Conservation (phyloP, 192 early-diverging fungal genomes). For the Backusella sp. region DNA sequence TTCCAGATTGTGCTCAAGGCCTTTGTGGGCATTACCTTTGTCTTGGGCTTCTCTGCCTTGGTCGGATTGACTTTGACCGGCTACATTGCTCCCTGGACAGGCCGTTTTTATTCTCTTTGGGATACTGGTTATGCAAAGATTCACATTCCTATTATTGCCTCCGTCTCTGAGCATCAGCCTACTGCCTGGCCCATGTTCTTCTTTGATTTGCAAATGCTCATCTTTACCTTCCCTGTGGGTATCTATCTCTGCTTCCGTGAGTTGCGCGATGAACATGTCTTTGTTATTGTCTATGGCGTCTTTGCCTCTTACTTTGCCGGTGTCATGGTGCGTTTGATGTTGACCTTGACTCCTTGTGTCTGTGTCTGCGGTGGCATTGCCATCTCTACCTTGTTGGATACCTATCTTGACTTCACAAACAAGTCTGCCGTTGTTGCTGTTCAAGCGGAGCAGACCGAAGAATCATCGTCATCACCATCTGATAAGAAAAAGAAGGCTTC, state of each 20-base stretch:
- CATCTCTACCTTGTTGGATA: conserved; percentile 83
- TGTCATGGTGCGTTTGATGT: conserved; percentile 99
- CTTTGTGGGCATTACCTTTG: conserved; percentile 53
- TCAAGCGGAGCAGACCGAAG: not conserved
- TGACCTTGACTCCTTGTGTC: conserved; percentile 97
- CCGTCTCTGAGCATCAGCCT: conserved; percentile 99
- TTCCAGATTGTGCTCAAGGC: conserved; percentile 81
- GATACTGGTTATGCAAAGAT: conserved; percentile 99
- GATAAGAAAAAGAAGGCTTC: not conserved
- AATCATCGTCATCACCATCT: not conserved
- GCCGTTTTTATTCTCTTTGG: conserved; percentile 99
- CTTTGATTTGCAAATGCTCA: conserved; percentile 97
- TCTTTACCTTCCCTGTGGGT: conserved; percentile 95
- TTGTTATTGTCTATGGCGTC: conserved; percentile 96
- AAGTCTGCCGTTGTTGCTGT: not conserved
- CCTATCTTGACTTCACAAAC: conserved; percentile 62
- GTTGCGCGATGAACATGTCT: conserved; percentile 96
- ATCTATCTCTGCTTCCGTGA: conserved; percentile 96
- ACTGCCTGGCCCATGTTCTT: conserved; percentile 99
- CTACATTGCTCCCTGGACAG: conserved; percentile 96
- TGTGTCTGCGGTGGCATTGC: conserved; percentile 93
- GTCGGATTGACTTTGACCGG: conserved; percentile 77
- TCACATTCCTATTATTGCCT: conserved; percentile 99
- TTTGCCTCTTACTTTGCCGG: conserved; percentile 99
- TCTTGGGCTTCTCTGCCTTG: conserved; percentile 60